These are phyloP conservation scores for Penicillium bialowiezense DNA, from an alignment of 495 filamentous ascomycete genomes.

Conservation along the genomic window DNA sequence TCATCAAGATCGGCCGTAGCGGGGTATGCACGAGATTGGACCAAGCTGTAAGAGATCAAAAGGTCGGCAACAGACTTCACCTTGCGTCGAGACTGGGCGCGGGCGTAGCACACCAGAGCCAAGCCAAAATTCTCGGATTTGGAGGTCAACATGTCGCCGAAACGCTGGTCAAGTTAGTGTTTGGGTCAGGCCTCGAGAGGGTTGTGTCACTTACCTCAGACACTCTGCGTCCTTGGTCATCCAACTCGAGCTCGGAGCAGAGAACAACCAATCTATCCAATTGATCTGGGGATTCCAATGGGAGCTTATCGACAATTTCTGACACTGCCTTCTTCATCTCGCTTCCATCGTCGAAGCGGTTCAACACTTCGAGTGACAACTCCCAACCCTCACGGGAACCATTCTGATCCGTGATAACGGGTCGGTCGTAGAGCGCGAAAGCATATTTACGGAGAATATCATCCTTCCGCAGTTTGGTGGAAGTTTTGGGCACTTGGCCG, in stretches of 20 bases:
- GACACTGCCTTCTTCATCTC: slow-evolving; percentile 65
- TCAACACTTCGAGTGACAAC: slow-evolving; percentile 71
- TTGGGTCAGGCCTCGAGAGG: background rate
- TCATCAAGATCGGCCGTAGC: slow-evolving; percentile 63
- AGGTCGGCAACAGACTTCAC: slow-evolving; percentile 78
- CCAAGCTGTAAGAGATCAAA: slow-evolving; percentile 80
- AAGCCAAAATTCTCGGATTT: slow-evolving; percentile 72
- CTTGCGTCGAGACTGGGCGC: slow-evolving; percentile 69
- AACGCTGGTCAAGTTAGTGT: slow-evolving; percentile 53
- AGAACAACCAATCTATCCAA: slow-evolving; percentile 74
- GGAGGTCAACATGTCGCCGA: slow-evolving; percentile 66
- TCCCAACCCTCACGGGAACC: slow-evolving; percentile 74
- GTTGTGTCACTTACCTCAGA: slow-evolving; percentile 61
- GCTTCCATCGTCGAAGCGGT: slow-evolving; percentile 64
- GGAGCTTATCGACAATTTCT: slow-evolving; percentile 60
- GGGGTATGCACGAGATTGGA: slow-evolving; percentile 78
- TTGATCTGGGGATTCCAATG: slow-evolving; percentile 59
- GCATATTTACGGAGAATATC: slow-evolving; percentile 74
- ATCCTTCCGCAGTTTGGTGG: slow-evolving; percentile 52
- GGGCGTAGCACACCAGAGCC: slow-evolving; percentile 81
- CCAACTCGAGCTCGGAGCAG: slow-evolving; percentile 67
- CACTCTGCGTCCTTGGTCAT: slow-evolving; percentile 65
- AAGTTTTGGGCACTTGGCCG: slow-evolving; percentile 29
- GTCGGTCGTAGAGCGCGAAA: slow-evolving; percentile 44
- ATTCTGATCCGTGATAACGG: slow-evolving; percentile 36